These are phyloP conservation scores for Hypoxylon fragiforme DNA, from an alignment of 495 filamentous ascomycete species.

Conservation along the genomic window DNA sequence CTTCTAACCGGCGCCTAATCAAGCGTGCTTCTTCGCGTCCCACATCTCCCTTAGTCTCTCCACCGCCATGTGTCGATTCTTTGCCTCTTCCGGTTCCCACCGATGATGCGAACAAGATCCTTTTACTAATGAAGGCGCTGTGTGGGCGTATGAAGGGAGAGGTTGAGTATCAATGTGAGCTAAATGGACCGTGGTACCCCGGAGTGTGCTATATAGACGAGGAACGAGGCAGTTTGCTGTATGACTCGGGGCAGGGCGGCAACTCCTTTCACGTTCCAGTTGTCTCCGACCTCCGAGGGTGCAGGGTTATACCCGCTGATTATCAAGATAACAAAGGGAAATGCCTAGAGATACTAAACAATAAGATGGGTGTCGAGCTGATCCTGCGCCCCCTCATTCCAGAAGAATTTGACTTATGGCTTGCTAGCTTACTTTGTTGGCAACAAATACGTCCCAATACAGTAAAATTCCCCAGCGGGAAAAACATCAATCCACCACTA, in stretches of 20 bases:
- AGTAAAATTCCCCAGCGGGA: constrained; percentile 35
- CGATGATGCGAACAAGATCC: constrained; percentile 63
- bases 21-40: constrained; percentile 55
- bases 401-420: constrained; percentile 86
- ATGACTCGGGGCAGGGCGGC: constrained; percentile 58
- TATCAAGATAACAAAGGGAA: constrained; percentile 64
- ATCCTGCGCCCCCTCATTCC: constrained; percentile 72
- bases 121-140: constrained; percentile 68
- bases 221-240: constrained; percentile 65
- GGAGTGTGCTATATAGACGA: constrained; percentile 70
- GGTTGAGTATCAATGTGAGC: constrained; percentile 63
- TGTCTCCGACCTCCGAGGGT: constrained; percentile 84
- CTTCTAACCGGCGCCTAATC: constrained; percentile 46
- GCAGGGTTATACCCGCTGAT: constrained; percentile 72
- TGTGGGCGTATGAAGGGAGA: constrained; percentile 72
- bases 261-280: constrained; percentile 53
- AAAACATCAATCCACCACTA: constrained; percentile 24
- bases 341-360: constrained; percentile 80
- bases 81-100: constrained; percentile 60
- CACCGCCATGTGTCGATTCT: constrained; percentile 56
- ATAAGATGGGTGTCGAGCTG: constrained; percentile 68
- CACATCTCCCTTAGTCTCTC: constrained; percentile 51
- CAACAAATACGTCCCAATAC: constrained; percentile 73
- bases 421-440: constrained; percentile 92
- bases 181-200: constrained; percentile 58